Percentiles rank a stretch among this genome's conserved stretches.
Conservation (phyloP, 2,329 filamentous ascomycete genomes). For the Neocatenulostroma microsporum region DNA sequence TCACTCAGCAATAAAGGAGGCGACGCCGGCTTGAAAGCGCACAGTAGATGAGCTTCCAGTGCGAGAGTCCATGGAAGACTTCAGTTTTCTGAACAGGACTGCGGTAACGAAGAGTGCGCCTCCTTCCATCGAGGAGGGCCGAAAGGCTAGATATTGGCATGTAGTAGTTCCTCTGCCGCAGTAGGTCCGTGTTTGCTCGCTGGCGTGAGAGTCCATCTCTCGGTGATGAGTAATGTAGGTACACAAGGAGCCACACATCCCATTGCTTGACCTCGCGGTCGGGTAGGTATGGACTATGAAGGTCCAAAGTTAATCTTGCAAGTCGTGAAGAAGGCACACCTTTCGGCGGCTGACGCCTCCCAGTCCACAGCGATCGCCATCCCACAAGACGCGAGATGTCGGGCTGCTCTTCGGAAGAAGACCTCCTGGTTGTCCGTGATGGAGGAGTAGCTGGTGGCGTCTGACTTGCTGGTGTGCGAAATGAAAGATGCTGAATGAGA, state of each 20-base stretch:
- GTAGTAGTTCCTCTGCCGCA: too few relatives aligned
- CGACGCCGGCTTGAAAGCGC: too few relatives aligned
- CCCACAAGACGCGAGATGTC: not conserved
- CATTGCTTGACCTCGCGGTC: not conserved
- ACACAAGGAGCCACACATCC: constrained; percentile 5
- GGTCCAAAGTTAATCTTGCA: constrained; percentile 2
- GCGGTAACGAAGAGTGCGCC: too few relatives aligned
- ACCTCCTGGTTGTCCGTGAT: constrained; percentile 1
- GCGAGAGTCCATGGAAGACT: not conserved
- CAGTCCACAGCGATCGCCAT: not conserved
- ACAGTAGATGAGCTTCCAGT: too few relatives aligned
- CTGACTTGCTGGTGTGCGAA: not conserved
- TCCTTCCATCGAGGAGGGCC: too few relatives aligned
- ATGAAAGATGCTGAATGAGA: too few relatives aligned
- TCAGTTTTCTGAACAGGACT: not conserved
- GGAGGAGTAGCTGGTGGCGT: constrained; percentile 2
- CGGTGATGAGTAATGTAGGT: constrained; percentile 2
- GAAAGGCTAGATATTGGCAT: too few relatives aligned
- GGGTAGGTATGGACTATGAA: constrained; percentile 2
- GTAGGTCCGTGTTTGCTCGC: too few relatives aligned
- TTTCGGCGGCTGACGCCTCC: not conserved
- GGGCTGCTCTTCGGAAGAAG: constrained; percentile 3
- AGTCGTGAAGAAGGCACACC: too few relatives aligned
- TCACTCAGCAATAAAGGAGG: too few relatives aligned
- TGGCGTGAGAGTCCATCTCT: not conserved